Base-by-base conservation (phyloP, 2,329 filamentous ascomycete species). In the Blastomyces parvus region DNA sequence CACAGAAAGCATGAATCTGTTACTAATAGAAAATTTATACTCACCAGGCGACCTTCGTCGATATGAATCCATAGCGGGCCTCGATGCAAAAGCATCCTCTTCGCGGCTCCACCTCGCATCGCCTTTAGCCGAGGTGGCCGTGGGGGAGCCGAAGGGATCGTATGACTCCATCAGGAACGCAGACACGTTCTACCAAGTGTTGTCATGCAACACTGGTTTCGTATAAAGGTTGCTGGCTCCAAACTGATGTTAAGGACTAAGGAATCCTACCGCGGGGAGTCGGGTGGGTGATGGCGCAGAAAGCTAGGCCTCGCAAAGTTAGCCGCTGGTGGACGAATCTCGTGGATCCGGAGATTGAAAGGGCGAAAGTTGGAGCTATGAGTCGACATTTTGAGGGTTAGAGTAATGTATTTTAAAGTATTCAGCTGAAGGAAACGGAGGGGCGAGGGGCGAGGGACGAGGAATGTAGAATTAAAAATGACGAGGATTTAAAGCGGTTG, bases 21-120 rank as follows among this genome's bases (percentile, higher is more conserved):
- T 30, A 27, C n/a, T 7, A 60, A 0, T 14, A 40, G 27, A 5
- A 50, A 17, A 58, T 36, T 19, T 27, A 25, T 5, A 61, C 77
- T 68, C 75, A 81, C 79, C 73, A 68, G 79, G 79, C 38, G 79
- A 80, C 63, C 79, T 74, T 65, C 78, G 74, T 64, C 78, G 72
- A 69, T 80, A 80, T 7, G 71, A 72, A 66, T 80, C 78, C n/a
- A 69, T 67, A 5, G 69, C 67, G 9, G 68, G 65, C 62, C 75
- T 67, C n/a, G 71, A 65, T 67, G 69, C 63, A 67, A 76, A 71
- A 60, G 71, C 67, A 44, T 80, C 78, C 52, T 73, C 74, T 50
- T 79, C 77, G 22, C 77, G 75, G 61, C 64, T 70, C 68, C 77
- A 77, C 65, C 76, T 74, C 1, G 67, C 59, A 9, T 73, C 69